Base-by-base conservation (phyloP, 148 eudicot species). In the Rhododendron ovatum region DNA sequence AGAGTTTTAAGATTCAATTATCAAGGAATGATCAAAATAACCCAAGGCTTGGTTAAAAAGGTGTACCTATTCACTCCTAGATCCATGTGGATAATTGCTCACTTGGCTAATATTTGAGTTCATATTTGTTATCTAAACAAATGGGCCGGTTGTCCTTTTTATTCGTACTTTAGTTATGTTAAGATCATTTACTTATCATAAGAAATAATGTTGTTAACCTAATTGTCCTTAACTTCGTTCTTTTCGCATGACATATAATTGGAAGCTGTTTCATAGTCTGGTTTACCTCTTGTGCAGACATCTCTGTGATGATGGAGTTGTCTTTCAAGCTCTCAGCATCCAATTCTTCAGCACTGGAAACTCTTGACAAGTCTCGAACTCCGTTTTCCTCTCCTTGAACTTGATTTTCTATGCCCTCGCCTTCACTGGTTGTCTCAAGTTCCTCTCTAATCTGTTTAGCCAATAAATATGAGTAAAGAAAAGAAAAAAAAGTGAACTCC, bases 401-500 rank as follows among this genome's bases (percentile, higher is more conserved):
- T 84, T 35, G 48, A 74, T 84, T 75, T 26, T 53, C 81, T 50
- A 24, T 84, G 80, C 30, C 35, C 50, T 75, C 51, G 14, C 35
- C 67, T 75, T 69, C 35, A 53, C 33, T 75, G 37, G 48, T 75
- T 4, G 77, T 84, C 18, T 17, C 81, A 53, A 74, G 37, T 13
- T 75, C 86, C 71, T 75, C 59, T 84, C 41, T 30, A 41, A 35
- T n/a, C 86, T 84, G 81, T 74, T 84, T 75, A 4, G 37, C 51
- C 33, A 20, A 20, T 33, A 84, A 69, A 73, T n/a, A 37, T 75
- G 43, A 35, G 43, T 33, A 53, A 37, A 53, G 18, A 45, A 83
- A 1, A 26, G 41, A 22, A 59, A 39, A 30, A 13, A 83, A 65
- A 14, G 26, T 22, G 50, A 20, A 59, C 43, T 76, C n/a, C 24